A percentile compares a stretch with the other conserved stretches of the same genome.
Conservation (phyloP, 352 stramenopile species). For the Plasmopara halstedii region DNA sequence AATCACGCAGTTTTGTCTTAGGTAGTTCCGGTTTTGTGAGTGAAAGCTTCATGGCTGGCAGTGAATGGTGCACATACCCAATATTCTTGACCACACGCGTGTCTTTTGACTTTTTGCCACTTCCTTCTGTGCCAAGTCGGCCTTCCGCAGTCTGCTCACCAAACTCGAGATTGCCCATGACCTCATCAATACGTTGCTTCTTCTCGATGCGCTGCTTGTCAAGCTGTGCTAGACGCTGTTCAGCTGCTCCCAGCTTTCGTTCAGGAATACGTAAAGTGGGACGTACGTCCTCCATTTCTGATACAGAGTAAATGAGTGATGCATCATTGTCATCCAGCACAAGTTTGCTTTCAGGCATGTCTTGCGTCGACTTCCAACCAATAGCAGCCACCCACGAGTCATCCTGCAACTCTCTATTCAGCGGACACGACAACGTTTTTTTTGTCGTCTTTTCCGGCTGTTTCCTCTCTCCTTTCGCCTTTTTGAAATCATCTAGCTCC, state of each 20-base stretch:
- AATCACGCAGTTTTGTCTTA: slow-evolving; percentile 73
- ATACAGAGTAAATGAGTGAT: slow-evolving; percentile 65
- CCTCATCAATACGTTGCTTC: slow-evolving; percentile 71
- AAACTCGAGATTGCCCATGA: slow-evolving; percentile 76
- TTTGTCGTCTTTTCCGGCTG: slow-evolving; percentile 7
- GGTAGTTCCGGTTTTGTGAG: slow-evolving; percentile 80
- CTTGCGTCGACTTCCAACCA: slow-evolving; percentile 67
- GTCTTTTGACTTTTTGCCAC: slow-evolving; percentile 75
- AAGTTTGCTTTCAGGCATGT: slow-evolving; percentile 76
- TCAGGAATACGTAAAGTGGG: slow-evolving; percentile 79
- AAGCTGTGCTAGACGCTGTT: slow-evolving; percentile 62
- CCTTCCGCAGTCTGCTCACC: slow-evolving; percentile 67
- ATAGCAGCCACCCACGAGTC: slow-evolving; percentile 71
- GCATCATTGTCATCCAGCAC: slow-evolving; percentile 81
- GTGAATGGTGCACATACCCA: slow-evolving; percentile 73
- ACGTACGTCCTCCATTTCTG: slow-evolving; percentile 73
- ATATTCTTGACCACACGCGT: slow-evolving; percentile 83
- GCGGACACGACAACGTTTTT: slow-evolving; percentile 25
- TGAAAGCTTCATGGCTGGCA: slow-evolving; percentile 82
- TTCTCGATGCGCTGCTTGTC: slow-evolving; percentile 73
- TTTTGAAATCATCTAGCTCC: slow-evolving; percentile 35
- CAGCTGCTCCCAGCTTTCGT: slow-evolving; percentile 65
- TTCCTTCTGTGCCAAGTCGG: slow-evolving; percentile 50
- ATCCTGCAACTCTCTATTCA: slow-evolving; percentile 68
- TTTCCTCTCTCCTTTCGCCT: slow-evolving; percentile 7